These are phyloP conservation scores for Triticum turgidum DNA, from an alignment of 176 grass and related monocot genomes.

Conservation along the genomic window DNA sequence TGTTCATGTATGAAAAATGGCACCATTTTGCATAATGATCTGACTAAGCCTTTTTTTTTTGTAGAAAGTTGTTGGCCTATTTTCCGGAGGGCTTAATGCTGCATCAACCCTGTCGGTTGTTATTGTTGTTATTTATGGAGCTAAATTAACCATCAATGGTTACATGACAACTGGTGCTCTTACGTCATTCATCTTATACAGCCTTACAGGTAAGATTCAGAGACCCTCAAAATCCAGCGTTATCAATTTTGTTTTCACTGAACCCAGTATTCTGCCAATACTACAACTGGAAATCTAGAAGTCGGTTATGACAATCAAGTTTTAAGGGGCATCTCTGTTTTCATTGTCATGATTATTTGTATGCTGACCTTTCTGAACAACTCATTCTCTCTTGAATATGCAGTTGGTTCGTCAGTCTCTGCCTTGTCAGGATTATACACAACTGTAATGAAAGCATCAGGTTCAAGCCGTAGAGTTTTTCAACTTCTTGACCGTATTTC, in stretches of 20 bases:
- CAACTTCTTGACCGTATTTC: constrained; percentile 86
- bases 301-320: not conserved
- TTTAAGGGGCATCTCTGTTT: not conserved
- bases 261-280: not conserved
- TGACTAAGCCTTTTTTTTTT: constrained; percentile 30
- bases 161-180: constrained; percentile 95
- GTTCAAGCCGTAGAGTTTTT: constrained; percentile 92
- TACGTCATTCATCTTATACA: constrained; percentile 97
- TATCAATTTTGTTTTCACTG: not conserved
- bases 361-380: constrained; percentile 18
- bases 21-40: constrained; percentile 1
- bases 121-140: constrained; percentile 90
- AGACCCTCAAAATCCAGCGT: not conserved
- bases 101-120: constrained; percentile 87
- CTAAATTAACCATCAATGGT: constrained; percentile 89
- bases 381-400: constrained; percentile 7
- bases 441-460: constrained; percentile 96
- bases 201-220: constrained; percentile 70
- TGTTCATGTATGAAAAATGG: not conserved
- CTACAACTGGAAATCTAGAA: not conserved
- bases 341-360: not conserved
- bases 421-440: constrained; percentile 89
- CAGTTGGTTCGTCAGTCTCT: constrained; percentile 88
- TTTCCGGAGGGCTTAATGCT: constrained; percentile 91
- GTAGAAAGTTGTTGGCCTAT: constrained; percentile 91